phyloP scores from a whole-genome alignment of 495 filamentous ascomycete genomes.

The Penicilliopsis zonata region DNA sequence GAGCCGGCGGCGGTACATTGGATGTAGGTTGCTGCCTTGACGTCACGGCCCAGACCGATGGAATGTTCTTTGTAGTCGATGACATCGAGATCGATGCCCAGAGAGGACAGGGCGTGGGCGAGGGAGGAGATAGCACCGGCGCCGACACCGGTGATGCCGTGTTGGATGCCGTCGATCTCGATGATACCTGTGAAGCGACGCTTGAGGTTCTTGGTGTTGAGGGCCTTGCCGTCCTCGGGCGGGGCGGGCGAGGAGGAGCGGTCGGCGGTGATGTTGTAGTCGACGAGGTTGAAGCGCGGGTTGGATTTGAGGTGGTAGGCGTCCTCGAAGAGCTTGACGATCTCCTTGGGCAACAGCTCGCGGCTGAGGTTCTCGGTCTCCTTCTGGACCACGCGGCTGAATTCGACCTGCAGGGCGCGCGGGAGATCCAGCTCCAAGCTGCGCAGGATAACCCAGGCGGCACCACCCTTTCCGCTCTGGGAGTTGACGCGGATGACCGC shows the following conservation, averaged over 20 bases:
- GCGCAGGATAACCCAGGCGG: constrained; percentile 87
- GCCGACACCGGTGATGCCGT: constrained; percentile 65
- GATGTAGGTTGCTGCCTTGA: constrained; percentile 89
- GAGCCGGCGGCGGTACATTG: constrained; percentile 69
- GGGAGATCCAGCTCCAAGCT: constrained; percentile 86
- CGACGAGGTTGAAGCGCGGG: constrained; percentile 75
- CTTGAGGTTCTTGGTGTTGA: constrained; percentile 64
- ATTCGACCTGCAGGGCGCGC: constrained; percentile 84
- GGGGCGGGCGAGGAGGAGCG: constrained; percentile 68
- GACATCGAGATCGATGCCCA: constrained; percentile 90
- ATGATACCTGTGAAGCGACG: constrained; percentile 82
- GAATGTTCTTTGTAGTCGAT: constrained; percentile 94
- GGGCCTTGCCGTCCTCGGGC: constrained; percentile 51
- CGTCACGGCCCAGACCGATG: constrained; percentile 64
- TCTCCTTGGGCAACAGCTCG: constrained; percentile 74
- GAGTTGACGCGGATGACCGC: constrained; percentile 97
- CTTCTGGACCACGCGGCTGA: constrained; percentile 75
- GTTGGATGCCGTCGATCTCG: constrained; percentile 69
- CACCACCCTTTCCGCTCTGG: constrained; percentile 89
- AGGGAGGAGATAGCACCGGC: constrained; percentile 86
- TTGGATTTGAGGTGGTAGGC: constrained; percentile 73
- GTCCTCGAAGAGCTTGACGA: constrained; percentile 72
- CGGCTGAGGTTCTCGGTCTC: constrained; percentile 61
- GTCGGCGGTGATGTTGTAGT: constrained; percentile 86
- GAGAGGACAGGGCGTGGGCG: constrained; percentile 63